Percentiles rank a stretch among this genome's conserved stretches.
phyloP scores from a whole-genome alignment of 139 green algal species.

The Yamagishiella unicocca region DNA sequence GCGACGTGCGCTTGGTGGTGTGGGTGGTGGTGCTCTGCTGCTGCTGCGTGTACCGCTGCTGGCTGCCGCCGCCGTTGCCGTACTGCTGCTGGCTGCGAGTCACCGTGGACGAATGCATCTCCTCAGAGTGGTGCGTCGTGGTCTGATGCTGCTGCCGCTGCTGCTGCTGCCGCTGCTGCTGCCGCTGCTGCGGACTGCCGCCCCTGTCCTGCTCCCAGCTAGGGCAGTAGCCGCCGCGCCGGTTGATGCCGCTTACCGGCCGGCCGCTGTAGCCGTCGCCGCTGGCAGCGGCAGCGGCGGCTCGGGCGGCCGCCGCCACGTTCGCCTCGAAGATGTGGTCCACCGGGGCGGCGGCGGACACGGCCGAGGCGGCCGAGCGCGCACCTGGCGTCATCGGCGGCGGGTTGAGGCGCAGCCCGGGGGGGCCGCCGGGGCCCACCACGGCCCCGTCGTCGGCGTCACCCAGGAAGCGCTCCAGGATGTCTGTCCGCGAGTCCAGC shows the following conservation, averaged over 20 bases:
- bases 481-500: not conserved
- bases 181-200: not conserved
- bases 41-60: not conserved
- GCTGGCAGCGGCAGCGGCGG: not conserved
- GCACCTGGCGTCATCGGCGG: conserved; percentile 2
- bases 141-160: not conserved
- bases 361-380: not conserved
- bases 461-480: not conserved
- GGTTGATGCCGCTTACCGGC: not conserved
- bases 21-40: not conserved
- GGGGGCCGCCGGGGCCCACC: not conserved
- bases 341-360: not conserved
- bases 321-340: not conserved
- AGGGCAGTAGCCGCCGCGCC: not conserved
- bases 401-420: not conserved
- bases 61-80: not conserved
- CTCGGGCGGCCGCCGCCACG: not conserved
- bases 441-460: not conserved
- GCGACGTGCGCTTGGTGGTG: not conserved
- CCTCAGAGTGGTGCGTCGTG: too few relatives aligned
- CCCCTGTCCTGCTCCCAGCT: not conserved
- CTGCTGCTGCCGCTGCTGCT: not conserved
- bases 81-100: not conserved
- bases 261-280: not conserved
- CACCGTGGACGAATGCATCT: too few relatives aligned